phyloP scores from a whole-genome alignment of 2,329 filamentous ascomycete species.

The Aspergillus glaucus region DNA sequence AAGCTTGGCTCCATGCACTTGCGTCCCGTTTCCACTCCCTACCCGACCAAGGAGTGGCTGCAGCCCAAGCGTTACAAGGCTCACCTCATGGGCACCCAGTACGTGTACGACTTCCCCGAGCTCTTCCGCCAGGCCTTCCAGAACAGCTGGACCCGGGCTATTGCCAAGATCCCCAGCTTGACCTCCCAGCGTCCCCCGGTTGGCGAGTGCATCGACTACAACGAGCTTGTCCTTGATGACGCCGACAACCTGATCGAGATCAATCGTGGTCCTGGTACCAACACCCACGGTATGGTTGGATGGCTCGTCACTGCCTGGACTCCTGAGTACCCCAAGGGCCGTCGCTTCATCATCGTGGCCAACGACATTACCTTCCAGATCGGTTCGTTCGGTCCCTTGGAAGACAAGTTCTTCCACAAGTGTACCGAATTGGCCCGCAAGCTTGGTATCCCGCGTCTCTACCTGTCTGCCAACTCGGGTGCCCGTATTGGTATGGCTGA shows the following conservation, averaged over 20 bases:
- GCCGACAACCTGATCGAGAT: slow-evolving; percentile 88
- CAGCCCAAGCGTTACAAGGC: slow-evolving; percentile 99
- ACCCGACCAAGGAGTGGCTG: slow-evolving; percentile 96
- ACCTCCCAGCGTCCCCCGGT: slow-evolving; percentile 73
- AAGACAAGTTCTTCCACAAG: slow-evolving; percentile 98
- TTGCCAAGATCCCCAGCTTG: slow-evolving; percentile 66
- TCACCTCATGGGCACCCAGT: slow-evolving; percentile 97
- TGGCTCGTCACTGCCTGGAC: slow-evolving; percentile 95
- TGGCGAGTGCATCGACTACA: slow-evolving; percentile 90
- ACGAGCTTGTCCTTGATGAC: slow-evolving; percentile 91
- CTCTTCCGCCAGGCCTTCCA: slow-evolving; percentile 97
- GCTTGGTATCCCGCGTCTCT: slow-evolving; percentile 92
- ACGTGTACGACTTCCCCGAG: slow-evolving; percentile 99
- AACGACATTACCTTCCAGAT: slow-evolving; percentile 99
- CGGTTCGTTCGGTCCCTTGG: slow-evolving; percentile 90
- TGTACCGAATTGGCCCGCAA: slow-evolving; percentile 93
- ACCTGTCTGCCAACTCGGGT: slow-evolving; percentile 97
- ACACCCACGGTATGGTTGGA: slow-evolving; percentile 95
- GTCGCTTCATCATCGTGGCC: slow-evolving; percentile 91
- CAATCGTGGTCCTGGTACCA: slow-evolving; percentile 88
- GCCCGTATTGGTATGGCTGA: slow-evolving; percentile 94
- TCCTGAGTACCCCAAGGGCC: slow-evolving; percentile 86
- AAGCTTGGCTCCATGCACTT: slow-evolving; percentile 96
- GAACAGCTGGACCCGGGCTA: slow-evolving; percentile 79
- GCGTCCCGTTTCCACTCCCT: slow-evolving; percentile 82